Conservation (phyloP, 2,329 filamentous ascomycete species). For the Penicillium occitanis region DNA sequence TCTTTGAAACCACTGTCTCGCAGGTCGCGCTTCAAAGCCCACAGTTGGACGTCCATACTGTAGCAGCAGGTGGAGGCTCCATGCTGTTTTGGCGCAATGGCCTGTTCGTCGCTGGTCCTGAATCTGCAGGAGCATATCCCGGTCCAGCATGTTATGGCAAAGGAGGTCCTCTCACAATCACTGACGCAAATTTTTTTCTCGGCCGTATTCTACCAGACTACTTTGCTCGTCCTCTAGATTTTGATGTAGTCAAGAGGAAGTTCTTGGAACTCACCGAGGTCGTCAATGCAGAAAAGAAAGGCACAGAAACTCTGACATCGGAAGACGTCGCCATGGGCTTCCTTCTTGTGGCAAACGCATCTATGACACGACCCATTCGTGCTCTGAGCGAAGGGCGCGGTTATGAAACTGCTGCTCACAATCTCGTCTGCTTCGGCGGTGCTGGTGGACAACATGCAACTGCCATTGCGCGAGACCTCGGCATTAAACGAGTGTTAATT, state of each 20-base stretch:
- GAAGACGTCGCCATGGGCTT: constrained; percentile 30
- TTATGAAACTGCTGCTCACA: constrained; percentile 30
- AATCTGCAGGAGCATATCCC: constrained; percentile 84
- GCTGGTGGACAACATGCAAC: constrained; percentile 44
- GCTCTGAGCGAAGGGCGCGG: constrained; percentile 31
- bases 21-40: constrained; percentile 91
- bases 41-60: constrained; percentile 89
- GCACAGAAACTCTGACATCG: constrained; percentile 28
- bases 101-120: constrained; percentile 84
- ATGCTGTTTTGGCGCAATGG: constrained; percentile 79
- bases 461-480: constrained; percentile 43
- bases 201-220: constrained; percentile 82
- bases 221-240: constrained; percentile 43
- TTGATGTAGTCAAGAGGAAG: constrained; percentile 42
- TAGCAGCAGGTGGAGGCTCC: constrained; percentile 73
- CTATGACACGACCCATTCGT: constrained; percentile 29
- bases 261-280: constrained; percentile 45
- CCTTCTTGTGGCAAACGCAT: constrained; percentile 28
- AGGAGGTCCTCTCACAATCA: constrained; percentile 85
- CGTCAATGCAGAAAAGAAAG: constrained; percentile 42
- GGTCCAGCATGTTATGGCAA: constrained; percentile 91
- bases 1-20: constrained; percentile 88
- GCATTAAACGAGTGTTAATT: constrained; percentile 45
- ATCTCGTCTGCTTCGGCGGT: constrained; percentile 34
- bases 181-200: constrained; percentile 84